A percentile compares a stretch with the other conserved stretches of the same genome.
Evolutionary conservation across 257 asterid species (phyloP).

Genomic region (Mitragyna speciosa): DNA sequence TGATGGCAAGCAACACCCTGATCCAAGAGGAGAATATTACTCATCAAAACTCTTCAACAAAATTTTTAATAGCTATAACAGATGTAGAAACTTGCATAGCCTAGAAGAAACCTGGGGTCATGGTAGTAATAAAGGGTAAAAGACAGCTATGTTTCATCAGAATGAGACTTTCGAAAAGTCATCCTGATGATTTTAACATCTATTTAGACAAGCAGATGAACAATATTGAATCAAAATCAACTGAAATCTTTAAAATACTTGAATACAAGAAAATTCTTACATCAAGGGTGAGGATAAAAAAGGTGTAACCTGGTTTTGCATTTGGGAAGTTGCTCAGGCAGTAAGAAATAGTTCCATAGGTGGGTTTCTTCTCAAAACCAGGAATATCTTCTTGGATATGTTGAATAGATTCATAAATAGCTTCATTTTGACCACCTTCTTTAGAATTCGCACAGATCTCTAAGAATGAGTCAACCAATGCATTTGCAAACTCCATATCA

Average conservation of each 20-base stretch:
- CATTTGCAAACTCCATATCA: constrained; percentile 78
- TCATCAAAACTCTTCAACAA: background rate
- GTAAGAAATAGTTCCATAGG: constrained; percentile 37
- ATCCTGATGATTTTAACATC: background rate
- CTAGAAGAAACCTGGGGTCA: background rate
- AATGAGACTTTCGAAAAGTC: too few relatives aligned
- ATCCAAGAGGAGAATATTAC: too few relatives aligned
- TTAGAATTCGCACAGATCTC: constrained; percentile 41
- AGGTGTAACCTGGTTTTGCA: constrained; percentile 74
- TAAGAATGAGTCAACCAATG: constrained; percentile 76
- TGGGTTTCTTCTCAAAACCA: constrained; percentile 28
- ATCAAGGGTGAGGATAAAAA: background rate
- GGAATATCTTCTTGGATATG: constrained; percentile 38
- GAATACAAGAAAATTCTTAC: background rate
- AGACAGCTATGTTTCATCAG: background rate
- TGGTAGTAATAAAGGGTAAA: background rate
- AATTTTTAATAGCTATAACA: background rate
- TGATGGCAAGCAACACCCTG: background rate
- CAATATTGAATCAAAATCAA: background rate
- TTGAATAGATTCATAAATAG: constrained; percentile 34
- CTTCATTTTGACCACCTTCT: constrained; percentile 31
- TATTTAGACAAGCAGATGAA: background rate
- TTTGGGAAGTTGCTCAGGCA: constrained; percentile 68
- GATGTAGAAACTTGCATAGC: too few relatives aligned
- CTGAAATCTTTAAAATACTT: background rate